A percentile compares a stretch with the other conserved stretches of the same genome.
These are phyloP conservation scores for Globisporangium camurandrum DNA, from an alignment of 352 stramenopile species.

Conservation along the genomic window DNA sequence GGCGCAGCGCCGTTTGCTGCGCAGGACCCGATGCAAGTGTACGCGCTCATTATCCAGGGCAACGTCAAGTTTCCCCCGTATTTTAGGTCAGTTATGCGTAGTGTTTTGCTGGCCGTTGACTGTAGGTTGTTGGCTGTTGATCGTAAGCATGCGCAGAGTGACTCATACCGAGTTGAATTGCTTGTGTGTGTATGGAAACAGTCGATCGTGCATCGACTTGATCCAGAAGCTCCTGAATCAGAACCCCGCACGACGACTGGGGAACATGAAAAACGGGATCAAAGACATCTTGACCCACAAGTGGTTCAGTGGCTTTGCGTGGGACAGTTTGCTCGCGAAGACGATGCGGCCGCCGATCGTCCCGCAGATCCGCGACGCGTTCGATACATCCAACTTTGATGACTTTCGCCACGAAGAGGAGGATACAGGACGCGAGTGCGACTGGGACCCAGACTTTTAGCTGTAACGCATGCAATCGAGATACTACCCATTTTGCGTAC, in stretches of 20 bases:
- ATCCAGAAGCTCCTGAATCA: slow-evolving; percentile 84
- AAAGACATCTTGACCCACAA: slow-evolving; percentile 83
- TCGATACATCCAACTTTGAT: slow-evolving; percentile 81
- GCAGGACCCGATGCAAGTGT: slow-evolving; percentile 93
- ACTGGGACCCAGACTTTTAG: slow-evolving; percentile 75
- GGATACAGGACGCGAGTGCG: slow-evolving; percentile 48
- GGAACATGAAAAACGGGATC: slow-evolving; percentile 81
- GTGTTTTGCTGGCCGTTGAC: too few species aligned
- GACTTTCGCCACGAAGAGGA: slow-evolving; percentile 65
- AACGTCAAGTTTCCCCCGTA: slow-evolving; percentile 80
- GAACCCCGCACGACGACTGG: slow-evolving; percentile 60
- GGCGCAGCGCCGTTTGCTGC: slow-evolving; percentile 98
- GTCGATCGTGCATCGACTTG: slow-evolving; percentile 63
- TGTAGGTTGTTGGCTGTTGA: neutral
- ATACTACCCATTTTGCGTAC: too few species aligned
- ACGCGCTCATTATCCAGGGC: slow-evolving; percentile 86
- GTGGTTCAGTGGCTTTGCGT: slow-evolving; percentile 69
- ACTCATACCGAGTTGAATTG: neutral
- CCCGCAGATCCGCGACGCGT: slow-evolving; percentile 58
- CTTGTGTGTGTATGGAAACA: slow-evolving; percentile 13
- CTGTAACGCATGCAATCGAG: too few species aligned
- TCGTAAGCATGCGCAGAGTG: neutral
- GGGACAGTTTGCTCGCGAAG: slow-evolving; percentile 52
- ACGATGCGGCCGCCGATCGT: slow-evolving; percentile 67
- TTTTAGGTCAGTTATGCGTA: too few species aligned